Evolutionary conservation across 2,329 filamentous ascomycete genomes (phyloP).

Genomic region (Penicillium sp.): DNA sequence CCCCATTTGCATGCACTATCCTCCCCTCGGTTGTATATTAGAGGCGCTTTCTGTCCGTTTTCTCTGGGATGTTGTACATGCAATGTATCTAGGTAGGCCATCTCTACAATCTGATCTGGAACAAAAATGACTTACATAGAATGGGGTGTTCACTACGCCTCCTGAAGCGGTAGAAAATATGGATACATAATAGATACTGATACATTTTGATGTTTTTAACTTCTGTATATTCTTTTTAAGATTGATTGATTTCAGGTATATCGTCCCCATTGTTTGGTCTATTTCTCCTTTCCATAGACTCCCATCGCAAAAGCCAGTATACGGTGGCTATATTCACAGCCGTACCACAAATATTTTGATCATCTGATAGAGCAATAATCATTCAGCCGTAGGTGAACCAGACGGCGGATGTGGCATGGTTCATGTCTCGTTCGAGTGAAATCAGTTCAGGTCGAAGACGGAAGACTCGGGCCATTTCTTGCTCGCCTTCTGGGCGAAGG

Average conservation of each 20-base stretch:
- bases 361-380: background rate
- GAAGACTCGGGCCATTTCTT: conserved; percentile 44
- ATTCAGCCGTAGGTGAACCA: background rate
- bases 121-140: background rate
- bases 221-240: background rate
- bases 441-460: conserved; percentile 32
- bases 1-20: conserved; percentile 24
- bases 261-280: background rate
- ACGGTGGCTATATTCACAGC: background rate
- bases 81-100: background rate
- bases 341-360: background rate
- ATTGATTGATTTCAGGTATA: background rate
- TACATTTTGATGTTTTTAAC: background rate
- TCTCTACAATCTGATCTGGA: background rate
- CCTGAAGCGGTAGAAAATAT: background rate
- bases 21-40: conserved; percentile 24
- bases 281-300: background rate
- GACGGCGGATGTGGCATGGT: background rate
- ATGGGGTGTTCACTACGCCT: background rate
- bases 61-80: conserved; percentile 16
- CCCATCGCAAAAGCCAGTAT: background rate
- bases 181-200: background rate
- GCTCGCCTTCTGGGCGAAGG: conserved; percentile 46
- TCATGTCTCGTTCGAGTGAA: background rate
- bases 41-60: conserved; percentile 16